Evolutionary conservation across 2,329 filamentous ascomycete genomes (phyloP).

Genomic region (Trichoderma sp.): DNA sequence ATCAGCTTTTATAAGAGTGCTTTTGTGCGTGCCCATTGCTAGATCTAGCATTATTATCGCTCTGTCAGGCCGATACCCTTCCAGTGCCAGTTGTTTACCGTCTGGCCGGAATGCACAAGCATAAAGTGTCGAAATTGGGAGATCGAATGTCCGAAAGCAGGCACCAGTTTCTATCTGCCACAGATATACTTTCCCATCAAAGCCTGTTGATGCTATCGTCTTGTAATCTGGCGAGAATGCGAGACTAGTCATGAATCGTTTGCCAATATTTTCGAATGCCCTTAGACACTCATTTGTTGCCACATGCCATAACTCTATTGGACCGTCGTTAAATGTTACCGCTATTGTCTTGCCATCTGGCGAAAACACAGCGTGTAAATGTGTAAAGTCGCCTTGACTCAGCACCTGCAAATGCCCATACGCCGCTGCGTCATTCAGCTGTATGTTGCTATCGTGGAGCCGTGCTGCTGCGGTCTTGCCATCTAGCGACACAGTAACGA

Average conservation of each 20-base stretch:
- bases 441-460: neutral
- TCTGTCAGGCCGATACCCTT: too few species aligned
- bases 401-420: rapidly evolving
- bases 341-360: neutral
- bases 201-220: neutral
- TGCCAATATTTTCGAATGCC: neutral
- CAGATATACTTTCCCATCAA: rapidly evolving
- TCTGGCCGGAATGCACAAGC: neutral
- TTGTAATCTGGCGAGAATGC: neutral
- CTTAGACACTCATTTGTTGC: neutral
- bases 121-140: neutral
- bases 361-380: neutral
- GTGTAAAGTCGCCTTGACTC: too few species aligned
- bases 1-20: too few species aligned
- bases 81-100: neutral
- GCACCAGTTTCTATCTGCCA: neutral
- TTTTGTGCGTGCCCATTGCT: neutral
- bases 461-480: neutral
- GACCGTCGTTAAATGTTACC: neutral
- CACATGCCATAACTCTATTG: neutral
- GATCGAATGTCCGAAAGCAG: neutral
- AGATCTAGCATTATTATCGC: neutral
- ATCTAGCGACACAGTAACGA: neutral
- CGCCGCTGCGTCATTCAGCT: neutral
- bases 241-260: too few species aligned